Percentiles rank a stretch among this genome's conserved stretches.
Conservation (phyloP, 2,329 filamentous ascomycete genomes). For the Myriosclerotinia curreyana region DNA sequence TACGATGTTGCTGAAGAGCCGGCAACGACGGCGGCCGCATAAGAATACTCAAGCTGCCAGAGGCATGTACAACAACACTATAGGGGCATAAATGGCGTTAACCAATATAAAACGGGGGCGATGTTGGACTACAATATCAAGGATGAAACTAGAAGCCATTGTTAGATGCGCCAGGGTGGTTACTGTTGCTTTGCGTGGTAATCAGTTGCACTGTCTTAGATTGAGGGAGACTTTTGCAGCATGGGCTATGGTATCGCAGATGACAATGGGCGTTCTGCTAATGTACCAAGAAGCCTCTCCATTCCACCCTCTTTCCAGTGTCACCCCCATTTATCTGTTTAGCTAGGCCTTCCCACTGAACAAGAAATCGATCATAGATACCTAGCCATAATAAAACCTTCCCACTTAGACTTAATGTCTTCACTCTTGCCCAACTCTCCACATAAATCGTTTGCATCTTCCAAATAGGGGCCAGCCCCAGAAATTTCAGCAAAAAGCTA, state of each 20-base stretch:
- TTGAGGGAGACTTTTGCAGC: no score
- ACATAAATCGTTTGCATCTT: slow-evolving; percentile 77
- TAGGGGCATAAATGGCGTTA: slow-evolving; percentile 15
- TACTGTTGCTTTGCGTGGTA: neutral
- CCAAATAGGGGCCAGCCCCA: slow-evolving; percentile 51
- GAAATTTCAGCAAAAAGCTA: slow-evolving; percentile 48
- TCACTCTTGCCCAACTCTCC: slow-evolving; percentile 88
- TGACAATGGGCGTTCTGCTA: slow-evolving; percentile 19
- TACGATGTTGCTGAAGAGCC: slow-evolving; percentile 5
- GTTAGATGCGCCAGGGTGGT: neutral
- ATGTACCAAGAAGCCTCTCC: slow-evolving; percentile 38
- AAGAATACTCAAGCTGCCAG: slow-evolving; percentile 12
- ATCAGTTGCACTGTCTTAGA: neutral
- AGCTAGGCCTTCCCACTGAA: slow-evolving; percentile 66
- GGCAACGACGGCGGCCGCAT: neutral
- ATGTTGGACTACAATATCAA: neutral
- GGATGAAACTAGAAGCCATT: neutral
- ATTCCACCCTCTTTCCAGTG: slow-evolving; percentile 33
- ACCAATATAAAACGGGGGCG: neutral
- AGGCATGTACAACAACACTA: slow-evolving; percentile 9
- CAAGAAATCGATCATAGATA: slow-evolving; percentile 74
- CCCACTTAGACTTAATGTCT: slow-evolving; percentile 78
- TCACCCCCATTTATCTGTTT: slow-evolving; percentile 31
- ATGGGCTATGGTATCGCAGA: neutral
- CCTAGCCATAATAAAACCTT: slow-evolving; percentile 62